Evolutionary conservation across 2,329 filamentous ascomycete species (phyloP).

Genomic region (Microcyclospora tardicrescens): DNA sequence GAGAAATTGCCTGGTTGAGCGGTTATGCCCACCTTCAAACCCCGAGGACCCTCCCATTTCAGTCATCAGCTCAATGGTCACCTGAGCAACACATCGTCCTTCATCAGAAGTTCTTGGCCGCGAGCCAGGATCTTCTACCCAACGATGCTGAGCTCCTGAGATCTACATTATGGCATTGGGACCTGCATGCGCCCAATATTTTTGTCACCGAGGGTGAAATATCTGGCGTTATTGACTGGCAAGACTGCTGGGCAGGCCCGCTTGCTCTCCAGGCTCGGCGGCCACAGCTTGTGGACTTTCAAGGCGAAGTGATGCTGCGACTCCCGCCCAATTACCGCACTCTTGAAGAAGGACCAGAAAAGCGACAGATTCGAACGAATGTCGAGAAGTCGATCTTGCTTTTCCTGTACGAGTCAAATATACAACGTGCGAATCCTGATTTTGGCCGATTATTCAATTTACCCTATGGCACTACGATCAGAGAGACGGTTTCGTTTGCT

Average conservation of each 20-base stretch:
- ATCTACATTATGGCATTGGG: constrained; percentile 27
- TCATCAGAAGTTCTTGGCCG: constrained; percentile 3
- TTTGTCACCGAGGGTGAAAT: constrained; percentile 26
- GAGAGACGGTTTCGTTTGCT: constrained; percentile 20
- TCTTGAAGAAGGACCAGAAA: constrained; percentile 18
- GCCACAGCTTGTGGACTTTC: constrained; percentile 20
- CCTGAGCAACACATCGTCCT: constrained; percentile 3
- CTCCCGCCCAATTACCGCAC: constrained; percentile 14
- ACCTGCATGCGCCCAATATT: constrained; percentile 28
- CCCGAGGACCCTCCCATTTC: constrained; percentile 20
- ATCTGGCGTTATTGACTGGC: constrained; percentile 32
- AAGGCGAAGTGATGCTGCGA: constrained; percentile 17
- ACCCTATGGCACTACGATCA: constrained; percentile 14
- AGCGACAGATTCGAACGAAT: constrained; percentile 13
- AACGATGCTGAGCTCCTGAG: constrained; percentile 9
- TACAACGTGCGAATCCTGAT: constrained; percentile 15
- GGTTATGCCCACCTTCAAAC: not conserved
- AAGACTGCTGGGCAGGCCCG: constrained; percentile 21
- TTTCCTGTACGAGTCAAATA: constrained; percentile 20
- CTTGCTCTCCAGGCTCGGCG: constrained; percentile 16
- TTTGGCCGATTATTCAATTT: constrained; percentile 16
- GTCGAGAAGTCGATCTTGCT: constrained; percentile 18
- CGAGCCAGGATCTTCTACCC: constrained; percentile 2
- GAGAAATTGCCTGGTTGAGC: not conserved
- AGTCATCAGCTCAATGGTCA: too few species aligned